phyloP scores from a whole-genome alignment of 768 basidiomycete genomes.

The Boletus rufocinnamomeus region DNA sequence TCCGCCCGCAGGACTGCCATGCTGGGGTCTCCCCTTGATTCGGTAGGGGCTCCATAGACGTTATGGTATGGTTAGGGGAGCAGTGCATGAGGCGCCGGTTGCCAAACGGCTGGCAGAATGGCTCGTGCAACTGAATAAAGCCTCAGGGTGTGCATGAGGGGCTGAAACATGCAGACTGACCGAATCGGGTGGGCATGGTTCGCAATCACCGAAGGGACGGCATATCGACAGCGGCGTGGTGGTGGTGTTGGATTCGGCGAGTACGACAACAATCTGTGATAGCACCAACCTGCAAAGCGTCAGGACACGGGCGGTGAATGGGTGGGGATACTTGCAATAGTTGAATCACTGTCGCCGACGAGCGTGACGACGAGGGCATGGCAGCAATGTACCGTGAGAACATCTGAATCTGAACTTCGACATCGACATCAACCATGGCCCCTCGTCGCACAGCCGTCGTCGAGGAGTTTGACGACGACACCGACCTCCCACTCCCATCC shows the following conservation, averaged over 20 bases:
- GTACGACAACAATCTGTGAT: conserved; percentile 10
- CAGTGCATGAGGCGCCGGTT: conserved; percentile 91
- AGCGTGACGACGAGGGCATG: conserved; percentile 1
- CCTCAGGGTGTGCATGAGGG: conserved; percentile 8
- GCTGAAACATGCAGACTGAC: conserved; percentile 41
- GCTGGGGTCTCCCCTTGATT: conserved; percentile 65
- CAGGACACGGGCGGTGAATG: neutral
- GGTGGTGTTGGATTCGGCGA: conserved; percentile 1
- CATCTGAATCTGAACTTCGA: neutral
- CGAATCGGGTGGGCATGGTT: conserved; percentile 62
- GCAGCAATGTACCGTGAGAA: conserved; percentile 32
- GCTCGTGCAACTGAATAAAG: conserved; percentile 67
- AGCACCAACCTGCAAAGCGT: conserved; percentile 18
- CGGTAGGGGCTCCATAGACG: conserved; percentile 23
- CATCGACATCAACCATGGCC: conserved; percentile 50
- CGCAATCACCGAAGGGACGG: conserved; percentile 57
- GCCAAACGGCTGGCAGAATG: conserved; percentile 95
- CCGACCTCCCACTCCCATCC: conserved; percentile 80
- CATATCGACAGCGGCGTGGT: conserved; percentile 37
- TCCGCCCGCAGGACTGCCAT: conserved; percentile 93
- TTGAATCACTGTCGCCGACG: conserved; percentile 13
- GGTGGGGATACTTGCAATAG: conserved; percentile 9
- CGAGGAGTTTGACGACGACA: conserved; percentile 92
- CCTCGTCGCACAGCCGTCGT: conserved; percentile 67
- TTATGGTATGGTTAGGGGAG: conserved; percentile 35